Base-by-base conservation (phyloP, 1,284 basidiomycete species). In the Heterobasidion occidentale region DNA sequence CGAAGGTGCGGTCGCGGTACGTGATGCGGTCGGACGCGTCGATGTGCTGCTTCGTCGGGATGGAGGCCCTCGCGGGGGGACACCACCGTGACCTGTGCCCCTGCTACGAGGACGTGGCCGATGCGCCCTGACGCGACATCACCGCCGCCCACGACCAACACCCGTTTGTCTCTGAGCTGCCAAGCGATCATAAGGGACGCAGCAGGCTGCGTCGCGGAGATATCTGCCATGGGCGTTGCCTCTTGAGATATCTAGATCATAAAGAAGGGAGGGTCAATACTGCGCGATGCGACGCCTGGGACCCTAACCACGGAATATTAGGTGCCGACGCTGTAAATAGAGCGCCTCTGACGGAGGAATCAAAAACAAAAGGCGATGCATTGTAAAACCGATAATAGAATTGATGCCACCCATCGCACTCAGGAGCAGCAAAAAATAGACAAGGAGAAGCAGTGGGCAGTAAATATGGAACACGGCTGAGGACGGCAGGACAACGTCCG, bases 111-210 rank as follows among this genome's bases (percentile, higher is more conserved):
- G 64, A 89, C 78, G 56, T 85, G 85, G 61, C 86, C 80, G 59
- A 93, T 79, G 59, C 92, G 83, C 54, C 88, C 83, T 2, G 85
- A 88, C 42, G 88, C 92, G 49, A 96, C 87, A 60, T 88, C 84
- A 48, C 92, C 94, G n/a, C 92, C 92, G 55, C 96, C 92, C 60
- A 96, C 81, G 64, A 95, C 80, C 63, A 97, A 84, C 19, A 95
- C 92, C 49, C 76, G 76, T 67, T 87, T 91, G 61, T 79, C 74
- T 62, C 87, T 89, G 68, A 96, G 84, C 69, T 93, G 87, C 84
- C 92, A 93, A 34, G 96, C 94, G 58, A 94, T 73, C 48, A 92
- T 76, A 52, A 98, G 80, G 7, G 92, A 91, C 12, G 44, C 50
- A 4, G 33, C 46, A 17, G 52, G 15, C n/a, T 53, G 17, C 11